Evolutionary conservation across 495 filamentous ascomycete species (phyloP), one percentile per base, ranked within the genome.

Genomic region (Podospora australis): DNA sequence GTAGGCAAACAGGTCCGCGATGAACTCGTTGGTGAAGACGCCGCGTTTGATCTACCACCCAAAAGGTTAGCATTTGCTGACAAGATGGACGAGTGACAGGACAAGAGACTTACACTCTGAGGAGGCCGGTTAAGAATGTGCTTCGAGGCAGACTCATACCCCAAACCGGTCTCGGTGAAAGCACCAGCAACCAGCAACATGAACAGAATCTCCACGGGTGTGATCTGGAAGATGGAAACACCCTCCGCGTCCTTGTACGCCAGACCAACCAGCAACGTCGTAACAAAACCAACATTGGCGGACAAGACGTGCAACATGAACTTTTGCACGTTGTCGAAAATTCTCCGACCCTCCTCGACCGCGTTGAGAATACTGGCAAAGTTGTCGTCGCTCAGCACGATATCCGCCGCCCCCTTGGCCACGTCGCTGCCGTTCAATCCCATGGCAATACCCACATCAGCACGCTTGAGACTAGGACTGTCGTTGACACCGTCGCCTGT

Each of bases 371-470:
- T 88, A 13, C 74, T 80, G 3, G 84, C 82, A 53, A 90, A 90
- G 62, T 95, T 91, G 60, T 94, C 89, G 62, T 92, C 87, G 1
- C 87, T 88, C 5, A 94, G 67, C 2, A 94, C 86, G 58, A 94
- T 89, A 57, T 90, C 87, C 0, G 86, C 80, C 0, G 88, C 88
- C 23, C 85, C 85, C 58, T 90, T 94, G 14, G 89, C 90, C 1
- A 95, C 89, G 54, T 95, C 90, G 16, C 83, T 88, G 3, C 89
- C 90, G 41, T 83, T 75, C 44, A 83, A 74, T 7, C 86, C 87
- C 86, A 91, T 90, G 20, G 86, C 87, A 46, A 92, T 92, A 14
- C 87, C 87, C 2, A 90, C 85, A 54, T 92, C 87, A 1, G 88
- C 84, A 36, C 79, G 73, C 29, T 82, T 81, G 6, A 94, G 68